phyloP scores from a whole-genome alignment of 2,329 filamentous ascomycete genomes.

The Aspergillus pseudoviridinutans region DNA sequence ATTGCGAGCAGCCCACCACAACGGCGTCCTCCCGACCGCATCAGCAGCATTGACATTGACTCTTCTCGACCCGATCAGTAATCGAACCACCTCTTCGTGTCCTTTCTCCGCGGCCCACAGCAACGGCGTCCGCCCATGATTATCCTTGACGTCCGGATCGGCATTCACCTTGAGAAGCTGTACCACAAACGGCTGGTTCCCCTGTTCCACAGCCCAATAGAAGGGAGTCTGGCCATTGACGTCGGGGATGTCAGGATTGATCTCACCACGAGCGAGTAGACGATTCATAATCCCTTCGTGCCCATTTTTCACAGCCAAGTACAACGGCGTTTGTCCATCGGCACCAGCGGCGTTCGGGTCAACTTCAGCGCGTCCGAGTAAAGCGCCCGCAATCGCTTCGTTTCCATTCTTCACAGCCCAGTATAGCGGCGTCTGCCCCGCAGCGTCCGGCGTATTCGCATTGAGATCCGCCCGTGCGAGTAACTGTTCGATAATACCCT shows the following conservation, averaged over 20 bases:
- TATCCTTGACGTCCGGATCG: conserved; percentile 9
- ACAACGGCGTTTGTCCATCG: conserved; percentile 10
- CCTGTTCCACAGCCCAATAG: conserved; percentile 3
- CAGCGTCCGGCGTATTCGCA: conserved; percentile 6
- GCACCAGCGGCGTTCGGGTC: conserved; percentile 10
- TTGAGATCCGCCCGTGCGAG: conserved; percentile 13
- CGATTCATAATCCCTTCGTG: conserved; percentile 18
- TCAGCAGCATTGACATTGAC: conserved; percentile 18
- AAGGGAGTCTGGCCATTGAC: conserved; percentile 2
- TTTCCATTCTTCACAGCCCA: conserved; percentile 17
- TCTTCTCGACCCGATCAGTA: conserved; percentile 21
- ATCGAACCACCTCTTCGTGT: conserved; percentile 19
- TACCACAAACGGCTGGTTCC: conserved; percentile 2
- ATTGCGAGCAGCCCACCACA: conserved; percentile 21
- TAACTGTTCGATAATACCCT: conserved; percentile 12
- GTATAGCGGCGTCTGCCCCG: conserved; percentile 12
- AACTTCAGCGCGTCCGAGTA: conserved; percentile 13
- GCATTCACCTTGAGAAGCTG: conserved; percentile 9
- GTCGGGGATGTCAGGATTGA: conserved; percentile 6
- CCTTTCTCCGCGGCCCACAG: conserved; percentile 17
- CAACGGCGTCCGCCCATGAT: conserved; percentile 14
- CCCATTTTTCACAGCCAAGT: conserved; percentile 14
- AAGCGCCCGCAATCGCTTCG: conserved; percentile 15
- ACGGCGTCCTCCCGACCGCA: conserved; percentile 14
- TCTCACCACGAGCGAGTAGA: conserved; percentile 6